A percentile compares a stretch with the other conserved stretches of the same genome.
Conservation (phyloP, 202 grass and related monocot species). For the Digitaria exilis region DNA sequence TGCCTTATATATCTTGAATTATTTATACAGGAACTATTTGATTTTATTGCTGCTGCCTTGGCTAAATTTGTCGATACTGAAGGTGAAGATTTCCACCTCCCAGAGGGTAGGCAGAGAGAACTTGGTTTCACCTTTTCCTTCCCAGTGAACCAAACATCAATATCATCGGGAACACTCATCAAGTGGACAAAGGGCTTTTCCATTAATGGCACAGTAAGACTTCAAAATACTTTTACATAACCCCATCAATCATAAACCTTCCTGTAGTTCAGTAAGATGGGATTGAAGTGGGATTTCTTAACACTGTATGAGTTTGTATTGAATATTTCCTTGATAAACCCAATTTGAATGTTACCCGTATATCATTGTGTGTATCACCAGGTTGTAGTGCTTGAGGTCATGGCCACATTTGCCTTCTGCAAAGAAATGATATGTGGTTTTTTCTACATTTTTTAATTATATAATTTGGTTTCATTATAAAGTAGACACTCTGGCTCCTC, state of each 20-base stretch:
- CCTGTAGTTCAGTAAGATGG: background rate
- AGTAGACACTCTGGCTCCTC: background rate
- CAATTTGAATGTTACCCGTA: background rate
- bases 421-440: slow-evolving; percentile 4
- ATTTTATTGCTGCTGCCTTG: slow-evolving; percentile 72
- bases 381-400: background rate
- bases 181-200: slow-evolving; percentile 87
- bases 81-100: slow-evolving; percentile 50
- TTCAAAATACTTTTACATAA: slow-evolving; percentile 8
- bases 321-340: background rate
- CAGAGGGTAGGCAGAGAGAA: slow-evolving; percentile 65
- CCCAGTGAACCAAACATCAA: slow-evolving; percentile 67
- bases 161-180: slow-evolving; percentile 69
- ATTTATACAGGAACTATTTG: slow-evolving; percentile 62
- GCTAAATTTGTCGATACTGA: slow-evolving; percentile 62
- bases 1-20: slow-evolving; percentile 34
- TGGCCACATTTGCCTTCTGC: background rate
- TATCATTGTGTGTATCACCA: background rate
- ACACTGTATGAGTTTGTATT: background rate
- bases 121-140: slow-evolving; percentile 90
- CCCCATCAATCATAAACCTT: background rate
- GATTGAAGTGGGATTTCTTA: background rate
- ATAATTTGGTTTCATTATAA: background rate
- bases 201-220: slow-evolving; percentile 58
- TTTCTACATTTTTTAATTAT: background rate